Conservation (phyloP, 2,329 filamentous ascomycete species). For the Neobulgaria alba region DNA sequence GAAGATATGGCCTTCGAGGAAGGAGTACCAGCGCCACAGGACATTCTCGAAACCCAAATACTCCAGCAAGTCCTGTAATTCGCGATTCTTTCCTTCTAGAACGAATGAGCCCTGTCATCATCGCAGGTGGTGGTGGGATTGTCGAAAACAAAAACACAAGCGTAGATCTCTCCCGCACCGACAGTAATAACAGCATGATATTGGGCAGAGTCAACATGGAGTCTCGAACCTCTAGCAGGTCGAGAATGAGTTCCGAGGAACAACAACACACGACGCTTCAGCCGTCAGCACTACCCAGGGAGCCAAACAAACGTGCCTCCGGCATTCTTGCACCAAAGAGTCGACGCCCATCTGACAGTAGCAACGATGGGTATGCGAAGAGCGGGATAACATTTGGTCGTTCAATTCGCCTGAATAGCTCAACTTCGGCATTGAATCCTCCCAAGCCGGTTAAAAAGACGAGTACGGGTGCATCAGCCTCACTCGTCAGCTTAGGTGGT, state of each 20-base stretch:
- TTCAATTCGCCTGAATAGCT: conserved; percentile 42
- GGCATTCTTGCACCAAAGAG: conserved; percentile 11
- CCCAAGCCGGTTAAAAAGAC: conserved; percentile 45
- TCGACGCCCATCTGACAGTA: conserved; percentile 42
- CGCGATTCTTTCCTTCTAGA: conserved; percentile 51
- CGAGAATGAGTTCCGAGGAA: conserved; percentile 30
- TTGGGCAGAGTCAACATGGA: conserved; percentile 36
- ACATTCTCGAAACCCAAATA: conserved; percentile 30
- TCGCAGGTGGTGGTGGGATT: conserved; percentile 51
- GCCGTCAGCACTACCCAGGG: conserved; percentile 44
- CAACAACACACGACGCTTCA: conserved; percentile 39
- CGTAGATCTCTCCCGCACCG: conserved; percentile 39
- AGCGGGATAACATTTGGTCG: conserved; percentile 46
- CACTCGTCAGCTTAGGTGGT: conserved; percentile 48
- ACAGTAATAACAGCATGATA: conserved; percentile 41
- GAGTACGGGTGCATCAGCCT: conserved; percentile 35
- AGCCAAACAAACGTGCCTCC: conserved; percentile 14
- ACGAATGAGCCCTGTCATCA: conserved; percentile 57
- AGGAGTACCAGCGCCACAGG: conserved; percentile 53
- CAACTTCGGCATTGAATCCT: conserved; percentile 37
- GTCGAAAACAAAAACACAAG: conserved; percentile 51
- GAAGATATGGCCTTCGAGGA: conserved; percentile 50
- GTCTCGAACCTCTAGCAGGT: conserved; percentile 30
- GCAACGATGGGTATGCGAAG: conserved; percentile 45
- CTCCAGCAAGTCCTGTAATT: conserved; percentile 42